A percentile compares a stretch with the other conserved stretches of the same genome.
Evolutionary conservation across 495 filamentous ascomycete species (phyloP).

Genomic region (Penicillium silybi): DNA sequence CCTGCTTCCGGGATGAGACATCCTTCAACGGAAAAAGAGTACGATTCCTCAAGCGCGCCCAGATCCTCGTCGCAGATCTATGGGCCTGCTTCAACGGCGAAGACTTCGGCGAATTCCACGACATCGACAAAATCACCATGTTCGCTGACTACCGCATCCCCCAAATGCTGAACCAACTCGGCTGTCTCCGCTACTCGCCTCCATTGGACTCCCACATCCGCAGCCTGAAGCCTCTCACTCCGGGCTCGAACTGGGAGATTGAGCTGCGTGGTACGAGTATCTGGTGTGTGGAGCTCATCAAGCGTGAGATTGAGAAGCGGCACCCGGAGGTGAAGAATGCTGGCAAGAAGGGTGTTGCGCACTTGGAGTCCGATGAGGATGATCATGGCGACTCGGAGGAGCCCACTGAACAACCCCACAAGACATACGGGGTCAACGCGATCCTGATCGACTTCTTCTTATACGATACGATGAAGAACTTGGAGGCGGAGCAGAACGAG

Average conservation of each 20-base stretch:
- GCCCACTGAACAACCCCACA: constrained; percentile 14
- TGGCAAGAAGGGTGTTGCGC: constrained; percentile 2
- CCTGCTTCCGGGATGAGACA: constrained; percentile 81
- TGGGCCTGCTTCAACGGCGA: constrained; percentile 92
- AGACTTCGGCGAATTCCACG: constrained; percentile 75
- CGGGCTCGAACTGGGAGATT: constrained; percentile 76
- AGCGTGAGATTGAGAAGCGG: constrained; percentile 68
- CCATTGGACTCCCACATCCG: constrained; percentile 67
- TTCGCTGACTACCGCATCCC: constrained; percentile 97
- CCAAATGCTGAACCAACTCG: constrained; percentile 83
- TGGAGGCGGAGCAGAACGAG: constrained; percentile 58
- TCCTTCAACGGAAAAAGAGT: constrained; percentile 68
- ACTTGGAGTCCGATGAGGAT: background rate
- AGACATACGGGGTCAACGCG: constrained; percentile 61
- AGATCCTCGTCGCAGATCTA: constrained; percentile 91
- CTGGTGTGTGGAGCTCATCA: constrained; percentile 89
- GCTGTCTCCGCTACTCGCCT: constrained; percentile 80
- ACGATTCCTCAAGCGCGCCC: constrained; percentile 85
- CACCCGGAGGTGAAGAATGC: constrained; percentile 58
- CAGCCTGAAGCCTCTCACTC: constrained; percentile 56
- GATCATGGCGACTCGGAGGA: constrained; percentile 2
- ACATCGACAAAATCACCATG: constrained; percentile 95
- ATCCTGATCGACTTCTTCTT: constrained; percentile 95
- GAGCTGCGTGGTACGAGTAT: constrained; percentile 87
- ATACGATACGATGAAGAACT: constrained; percentile 86